Evolutionary conservation across 1,139 yeast species (phyloP), one percentile per base, ranked within the genome.

Genomic region (Yamadazyma mexicana): DNA sequence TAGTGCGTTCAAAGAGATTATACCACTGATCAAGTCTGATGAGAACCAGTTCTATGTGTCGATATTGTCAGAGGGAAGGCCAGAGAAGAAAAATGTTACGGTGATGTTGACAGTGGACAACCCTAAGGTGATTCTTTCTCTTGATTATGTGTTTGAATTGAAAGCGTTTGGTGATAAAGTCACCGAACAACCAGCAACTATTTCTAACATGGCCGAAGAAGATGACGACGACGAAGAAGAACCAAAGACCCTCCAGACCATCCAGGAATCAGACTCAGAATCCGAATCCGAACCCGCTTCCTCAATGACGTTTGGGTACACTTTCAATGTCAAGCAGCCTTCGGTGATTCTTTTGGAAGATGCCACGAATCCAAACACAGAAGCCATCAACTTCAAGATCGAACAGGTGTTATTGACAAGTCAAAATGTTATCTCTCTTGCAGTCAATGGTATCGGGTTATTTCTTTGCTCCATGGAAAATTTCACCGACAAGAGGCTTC

Each of bases 301-400:
- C 10, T 14, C 35, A 1, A 20, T 35, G 1, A 33, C 49, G 33
- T 55, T 71, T 44, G 81, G 83, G 2, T 81, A 79, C 55, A 77
- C 89, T 1, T 58, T 91, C 16, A 87, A 86, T 53, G 64, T 92
- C 35, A 79, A 81, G n/a, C 83, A 87, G 42, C 84, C 94, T 0
- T 86, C 95, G 0, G 70, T 92, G 14, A 79, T 87, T 27, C 61
- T 94, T 28, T 65, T 94, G 37, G 96, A 96, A 0, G 88, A 91
- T 56, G 87, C 96, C 1, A 73, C 84, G 1, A 67, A 73, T 10
- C 56, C 61, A 2, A 76, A 82, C 46, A 80, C 96, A 0, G 95
- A 91, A 52, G 98, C 98, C 0, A 75, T 92, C 44, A 96, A 92
- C 1, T 85, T 92, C 62, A 87, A 87, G 51, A 81, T 89, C 14